These are phyloP conservation scores for Fennellomyces sp. DNA, from an alignment of 371 early-diverging fungal genomes.

Conservation along the genomic window DNA sequence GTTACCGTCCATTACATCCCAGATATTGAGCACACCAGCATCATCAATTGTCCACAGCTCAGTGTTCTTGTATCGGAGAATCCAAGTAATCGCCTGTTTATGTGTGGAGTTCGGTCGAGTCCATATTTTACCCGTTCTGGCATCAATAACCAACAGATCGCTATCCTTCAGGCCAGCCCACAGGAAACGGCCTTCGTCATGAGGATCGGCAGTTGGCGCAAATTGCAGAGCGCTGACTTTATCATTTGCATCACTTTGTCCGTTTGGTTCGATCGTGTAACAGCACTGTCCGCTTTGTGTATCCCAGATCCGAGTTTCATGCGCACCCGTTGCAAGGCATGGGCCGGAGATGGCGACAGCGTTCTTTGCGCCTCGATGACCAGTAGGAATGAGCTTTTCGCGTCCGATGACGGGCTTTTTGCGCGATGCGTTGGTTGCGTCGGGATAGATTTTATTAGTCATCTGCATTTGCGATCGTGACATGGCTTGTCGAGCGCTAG, in stretches of 20 bases:
- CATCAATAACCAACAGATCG: constrained; percentile 62
- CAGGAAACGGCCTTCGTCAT: constrained; percentile 59
- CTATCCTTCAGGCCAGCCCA: constrained; percentile 73
- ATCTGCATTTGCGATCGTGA: constrained; percentile 19
- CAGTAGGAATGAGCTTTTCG: constrained; percentile 1
- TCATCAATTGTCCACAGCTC: constrained; percentile 82
- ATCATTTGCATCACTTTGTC: constrained; percentile 20
- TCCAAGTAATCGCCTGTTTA: constrained; percentile 59
- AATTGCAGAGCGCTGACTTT: constrained; percentile 36
- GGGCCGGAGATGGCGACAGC: constrained; percentile 22
- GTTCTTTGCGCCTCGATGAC: constrained; percentile 18
- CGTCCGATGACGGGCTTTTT: constrained; percentile 19
- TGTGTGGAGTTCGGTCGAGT: constrained; percentile 61
- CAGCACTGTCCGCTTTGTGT: constrained; percentile 5
- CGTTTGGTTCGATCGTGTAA: constrained; percentile 16
- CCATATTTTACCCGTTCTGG: constrained; percentile 42
- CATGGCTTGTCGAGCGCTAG: constrained; percentile 17
- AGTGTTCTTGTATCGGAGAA: constrained; percentile 55
- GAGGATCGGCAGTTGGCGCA: constrained; percentile 39
- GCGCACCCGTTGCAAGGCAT: constrained; percentile 26
- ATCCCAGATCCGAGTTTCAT: constrained; percentile 25
- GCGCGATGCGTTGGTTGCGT: constrained; percentile 23
- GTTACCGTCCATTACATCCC: constrained; percentile 54
- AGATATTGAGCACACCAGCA: constrained; percentile 67
- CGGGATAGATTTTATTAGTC: constrained; percentile 23